Base-by-base conservation (phyloP, 129 eudicot genomes). In the Escallonia rubra region DNA sequence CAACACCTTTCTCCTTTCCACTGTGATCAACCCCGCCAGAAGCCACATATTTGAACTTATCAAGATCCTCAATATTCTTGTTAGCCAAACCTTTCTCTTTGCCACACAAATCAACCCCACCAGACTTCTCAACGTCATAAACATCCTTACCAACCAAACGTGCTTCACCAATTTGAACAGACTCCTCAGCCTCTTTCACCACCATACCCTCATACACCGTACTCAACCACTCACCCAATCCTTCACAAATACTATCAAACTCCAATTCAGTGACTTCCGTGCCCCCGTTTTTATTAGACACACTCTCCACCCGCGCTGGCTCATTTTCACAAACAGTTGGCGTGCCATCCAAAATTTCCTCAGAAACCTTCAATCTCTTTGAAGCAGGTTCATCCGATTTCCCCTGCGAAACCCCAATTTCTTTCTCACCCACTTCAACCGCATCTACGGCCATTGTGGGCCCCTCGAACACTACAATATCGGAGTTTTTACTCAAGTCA, bases 51-150 rank as follows among this genome's bases (percentile, higher is more conserved):
- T 15, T 67, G 48, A 42, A 43, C 45, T 44, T 45, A 10, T 67
- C 72, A 14, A 67, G 52, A 67, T 67, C 63, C 51, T 67, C 72
- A 13, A 43, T 38, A 52, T 55, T 67, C 62, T 16, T 67, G 2
- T 50, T 41, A 54, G 42, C 59, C 8, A 46, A 46, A 41, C 0
- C 69, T 65, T 16, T 13, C 49, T 7, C 41, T 41, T 15, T 67
- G 23, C 14, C 59, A 54, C 38, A 11, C 13, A 54, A 16, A 54
- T n/a, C 59, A 52, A n/a, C 11, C 57, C 4, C n/a, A 52, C 4
- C n/a, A 7, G 12, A 11, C 4, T 52, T 11, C 57, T 7, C 57
- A 4, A 52, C n/a, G 57, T 52, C 34, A 23, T 1, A 23, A 23
- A 23, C 34, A 23, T 23, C 34, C 1, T 23, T 23, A 23, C 1